Percentiles rank a stretch among this genome's conserved stretches.
These are phyloP conservation scores for Microbotryomycetes sp. DNA, from an alignment of 1,284 basidiomycete species.

Conservation along the genomic window DNA sequence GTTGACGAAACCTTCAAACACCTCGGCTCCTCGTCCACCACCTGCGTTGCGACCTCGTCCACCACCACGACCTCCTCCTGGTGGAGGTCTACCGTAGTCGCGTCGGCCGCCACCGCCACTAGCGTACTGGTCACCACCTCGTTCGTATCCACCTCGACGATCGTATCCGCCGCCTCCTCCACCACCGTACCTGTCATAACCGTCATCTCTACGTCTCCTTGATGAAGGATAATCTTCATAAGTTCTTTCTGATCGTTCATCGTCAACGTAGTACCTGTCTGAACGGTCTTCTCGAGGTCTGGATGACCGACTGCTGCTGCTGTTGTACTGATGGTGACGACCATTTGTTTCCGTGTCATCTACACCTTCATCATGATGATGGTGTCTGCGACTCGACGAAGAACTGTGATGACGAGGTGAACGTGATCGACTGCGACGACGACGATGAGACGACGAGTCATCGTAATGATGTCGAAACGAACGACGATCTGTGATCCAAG, in stretches of 20 bases:
- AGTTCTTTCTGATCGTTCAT: constrained; percentile 43
- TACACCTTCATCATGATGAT: neutral
- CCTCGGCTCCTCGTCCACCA: constrained; percentile 47
- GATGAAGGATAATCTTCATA: constrained; percentile 34
- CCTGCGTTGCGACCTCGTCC: constrained; percentile 46
- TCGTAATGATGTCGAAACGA: constrained; percentile 13
- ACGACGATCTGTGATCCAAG: constrained; percentile 8
- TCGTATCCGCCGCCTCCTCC: constrained; percentile 33
- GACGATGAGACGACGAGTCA: neutral
- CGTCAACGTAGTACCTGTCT: constrained; percentile 27
- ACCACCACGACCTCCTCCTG: constrained; percentile 36
- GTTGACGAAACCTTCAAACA: constrained; percentile 46
- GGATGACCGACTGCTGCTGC: neutral
- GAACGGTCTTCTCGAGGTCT: constrained; percentile 12
- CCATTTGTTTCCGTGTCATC: constrained; percentile 24
- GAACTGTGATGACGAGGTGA: constrained; percentile 5
- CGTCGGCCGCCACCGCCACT: constrained; percentile 31
- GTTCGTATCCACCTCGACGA: constrained; percentile 37
- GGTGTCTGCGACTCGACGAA: constrained; percentile 28
- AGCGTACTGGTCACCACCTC: constrained; percentile 28
- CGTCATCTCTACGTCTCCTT: neutral
- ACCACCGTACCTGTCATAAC: constrained; percentile 32
- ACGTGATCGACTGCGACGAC: constrained; percentile 23
- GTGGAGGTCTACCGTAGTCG: constrained; percentile 34
- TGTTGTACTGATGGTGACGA: neutral